Evolutionary conservation across 2,329 filamentous ascomycete genomes (phyloP).

Genomic region (Penicillium nordicum): DNA sequence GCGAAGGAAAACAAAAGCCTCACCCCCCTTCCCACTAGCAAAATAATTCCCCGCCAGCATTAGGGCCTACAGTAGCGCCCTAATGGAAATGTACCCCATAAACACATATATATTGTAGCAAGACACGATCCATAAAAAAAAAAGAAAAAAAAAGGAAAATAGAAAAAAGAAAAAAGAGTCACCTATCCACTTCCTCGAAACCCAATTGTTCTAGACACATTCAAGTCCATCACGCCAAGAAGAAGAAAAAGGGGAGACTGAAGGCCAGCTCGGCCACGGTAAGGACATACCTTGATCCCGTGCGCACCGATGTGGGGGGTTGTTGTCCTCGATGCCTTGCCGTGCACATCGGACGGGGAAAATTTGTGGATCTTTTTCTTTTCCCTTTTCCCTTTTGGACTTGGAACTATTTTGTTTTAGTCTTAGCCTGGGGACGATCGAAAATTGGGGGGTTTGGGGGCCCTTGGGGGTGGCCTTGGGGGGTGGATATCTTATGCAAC

Average conservation of each 20-base stretch:
- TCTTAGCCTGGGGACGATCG: neutral
- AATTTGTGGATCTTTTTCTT: neutral
- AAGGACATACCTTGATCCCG: conserved; percentile 1
- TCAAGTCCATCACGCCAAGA: neutral
- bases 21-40: neutral
- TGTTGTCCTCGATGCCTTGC: neutral
- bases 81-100: neutral
- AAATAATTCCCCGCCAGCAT: neutral
- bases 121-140: neutral
- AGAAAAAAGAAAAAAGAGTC: neutral
- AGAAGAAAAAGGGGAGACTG: neutral
- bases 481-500: neutral
- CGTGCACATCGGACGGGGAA: neutral
- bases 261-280: neutral
- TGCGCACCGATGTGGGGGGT: conserved; percentile 4
- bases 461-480: neutral
- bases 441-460: neutral
- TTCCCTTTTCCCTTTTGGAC: no score
- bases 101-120: neutral
- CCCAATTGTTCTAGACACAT: neutral
- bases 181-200: neutral
- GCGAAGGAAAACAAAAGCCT: neutral
- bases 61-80: conserved; percentile 1
- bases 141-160: neutral
- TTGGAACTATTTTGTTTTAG: neutral